Percentiles rank a stretch among this genome's conserved stretches.
phyloP scores from a whole-genome alignment of 129 eudicot genomes.

The Flaveria brownii region DNA sequence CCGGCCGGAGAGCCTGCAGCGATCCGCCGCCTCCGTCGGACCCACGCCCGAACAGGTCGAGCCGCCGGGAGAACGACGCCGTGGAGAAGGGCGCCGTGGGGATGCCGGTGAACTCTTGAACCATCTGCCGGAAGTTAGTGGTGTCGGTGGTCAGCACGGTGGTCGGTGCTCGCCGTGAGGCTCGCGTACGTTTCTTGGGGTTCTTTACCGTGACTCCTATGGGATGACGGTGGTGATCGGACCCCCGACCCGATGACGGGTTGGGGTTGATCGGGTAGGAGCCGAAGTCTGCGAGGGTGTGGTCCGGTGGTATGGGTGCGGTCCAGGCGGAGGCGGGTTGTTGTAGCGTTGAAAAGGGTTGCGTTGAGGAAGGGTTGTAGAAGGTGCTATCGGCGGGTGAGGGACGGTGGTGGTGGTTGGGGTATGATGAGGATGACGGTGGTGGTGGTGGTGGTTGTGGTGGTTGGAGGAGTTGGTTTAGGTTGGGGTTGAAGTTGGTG shows the following conservation, averaged over 20 bases:
- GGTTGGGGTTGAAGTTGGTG: conserved; percentile 21
- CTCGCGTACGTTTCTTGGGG: conserved; percentile 77
- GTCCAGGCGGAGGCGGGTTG: conserved; percentile 45
- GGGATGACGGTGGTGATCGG: conserved; percentile 11
- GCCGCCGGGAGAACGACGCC: conserved; percentile 54
- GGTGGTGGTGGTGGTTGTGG: conserved; percentile 22
- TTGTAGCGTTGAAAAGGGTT: conserved; percentile 19
- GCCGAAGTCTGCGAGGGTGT: background rate
- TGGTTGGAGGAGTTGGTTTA: conserved; percentile 26
- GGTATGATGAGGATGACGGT: background rate
- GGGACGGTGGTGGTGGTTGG: conserved; percentile 3
- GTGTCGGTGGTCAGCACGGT: conserved; percentile 87
- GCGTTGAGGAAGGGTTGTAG: conserved; percentile 28
- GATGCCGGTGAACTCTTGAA: conserved; percentile 91
- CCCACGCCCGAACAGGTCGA: conserved; percentile 46
- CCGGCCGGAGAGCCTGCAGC: conserved; percentile 32
- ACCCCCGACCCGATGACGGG: background rate
- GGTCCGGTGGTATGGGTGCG: conserved; percentile 25
- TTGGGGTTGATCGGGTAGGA: conserved; percentile 29
- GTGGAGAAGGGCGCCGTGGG: conserved; percentile 72
- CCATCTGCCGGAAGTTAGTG: conserved; percentile 81
- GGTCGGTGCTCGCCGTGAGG: conserved; percentile 92
- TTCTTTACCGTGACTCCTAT: conserved; percentile 38
- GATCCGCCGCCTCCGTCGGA: no score
- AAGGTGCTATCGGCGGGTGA: conserved; percentile 11